A percentile compares a stretch with the other conserved stretches of the same genome.
Conservation (phyloP, 495 filamentous ascomycete species). For the Symbiotaphrina buchneri region DNA sequence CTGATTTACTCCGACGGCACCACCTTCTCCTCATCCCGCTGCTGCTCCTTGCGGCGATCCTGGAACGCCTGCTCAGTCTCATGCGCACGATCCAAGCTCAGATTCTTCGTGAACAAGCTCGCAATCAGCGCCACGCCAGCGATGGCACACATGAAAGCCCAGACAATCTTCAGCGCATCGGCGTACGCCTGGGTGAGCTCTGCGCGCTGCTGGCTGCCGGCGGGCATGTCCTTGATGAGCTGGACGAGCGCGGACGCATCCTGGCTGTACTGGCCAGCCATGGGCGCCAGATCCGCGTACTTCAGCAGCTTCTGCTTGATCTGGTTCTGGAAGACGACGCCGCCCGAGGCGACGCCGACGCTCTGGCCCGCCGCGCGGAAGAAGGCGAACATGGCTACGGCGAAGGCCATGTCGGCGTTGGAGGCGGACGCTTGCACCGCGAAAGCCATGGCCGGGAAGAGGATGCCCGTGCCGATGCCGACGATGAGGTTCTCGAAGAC, state of each 20-base stretch:
- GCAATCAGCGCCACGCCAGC: constrained; percentile 9
- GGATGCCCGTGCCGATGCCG: constrained; percentile 28
- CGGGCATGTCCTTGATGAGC: constrained; percentile 14
- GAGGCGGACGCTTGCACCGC: constrained; percentile 26
- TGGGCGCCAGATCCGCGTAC: constrained; percentile 12
- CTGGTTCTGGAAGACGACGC: constrained; percentile 33
- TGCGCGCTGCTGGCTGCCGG: constrained; percentile 9
- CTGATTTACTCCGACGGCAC: not conserved
- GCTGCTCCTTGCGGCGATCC: constrained; percentile 9
- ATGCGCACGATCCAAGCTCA: not conserved
- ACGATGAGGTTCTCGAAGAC: constrained; percentile 26
- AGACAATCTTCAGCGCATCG: constrained; percentile 12
- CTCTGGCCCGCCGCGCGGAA: constrained; percentile 37
- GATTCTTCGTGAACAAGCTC: constrained; percentile 9
- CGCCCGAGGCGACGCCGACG: constrained; percentile 36
- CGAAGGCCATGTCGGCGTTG: constrained; percentile 25
- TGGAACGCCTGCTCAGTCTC: constrained; percentile 5
- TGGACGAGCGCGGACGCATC: constrained; percentile 24
- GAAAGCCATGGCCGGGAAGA: constrained; percentile 26
- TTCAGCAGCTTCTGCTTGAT: constrained; percentile 20
- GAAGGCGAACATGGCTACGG: constrained; percentile 34
- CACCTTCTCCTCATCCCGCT: constrained; percentile 4
- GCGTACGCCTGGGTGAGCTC: constrained; percentile 14
- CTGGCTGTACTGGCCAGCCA: constrained; percentile 15
- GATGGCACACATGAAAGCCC: constrained; percentile 13